Evolutionary conservation across 2,329 filamentous ascomycete genomes (phyloP).

Genomic region (Stagonosporopsis tanaceti): DNA sequence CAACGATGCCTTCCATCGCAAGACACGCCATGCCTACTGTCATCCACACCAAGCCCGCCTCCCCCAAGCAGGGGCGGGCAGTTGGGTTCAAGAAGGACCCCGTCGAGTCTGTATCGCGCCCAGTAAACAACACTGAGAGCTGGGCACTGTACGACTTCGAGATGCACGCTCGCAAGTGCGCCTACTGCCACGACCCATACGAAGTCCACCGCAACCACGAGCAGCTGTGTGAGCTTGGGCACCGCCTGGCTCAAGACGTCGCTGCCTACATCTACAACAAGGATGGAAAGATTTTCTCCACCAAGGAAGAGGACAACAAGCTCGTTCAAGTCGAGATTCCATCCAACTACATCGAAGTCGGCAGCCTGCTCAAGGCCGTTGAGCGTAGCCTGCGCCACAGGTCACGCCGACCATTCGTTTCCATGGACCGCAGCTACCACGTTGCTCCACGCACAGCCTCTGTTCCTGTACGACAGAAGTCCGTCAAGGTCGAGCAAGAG

Average conservation of each 20-base stretch:
- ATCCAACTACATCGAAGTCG: constrained; percentile 51
- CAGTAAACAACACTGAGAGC: constrained; percentile 52
- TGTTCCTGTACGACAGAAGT: constrained; percentile 35
- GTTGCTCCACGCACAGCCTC: constrained; percentile 48
- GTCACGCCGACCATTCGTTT: constrained; percentile 50
- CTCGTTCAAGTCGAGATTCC: constrained; percentile 57
- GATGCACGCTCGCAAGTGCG: constrained; percentile 56
- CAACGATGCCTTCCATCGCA: constrained; percentile 43
- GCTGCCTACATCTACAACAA: constrained; percentile 55
- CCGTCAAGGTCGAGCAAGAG: constrained; percentile 46
- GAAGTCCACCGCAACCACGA: constrained; percentile 51
- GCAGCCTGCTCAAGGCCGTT: constrained; percentile 52
- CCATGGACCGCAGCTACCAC: constrained; percentile 55
- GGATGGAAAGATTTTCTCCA: constrained; percentile 47
- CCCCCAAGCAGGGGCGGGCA: constrained; percentile 44
- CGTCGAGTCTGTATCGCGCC: constrained; percentile 51
- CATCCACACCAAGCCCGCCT: constrained; percentile 38
- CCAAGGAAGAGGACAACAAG: constrained; percentile 50
- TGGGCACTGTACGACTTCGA: constrained; percentile 60
- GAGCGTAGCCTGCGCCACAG: constrained; percentile 51
- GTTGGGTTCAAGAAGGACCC: constrained; percentile 50
- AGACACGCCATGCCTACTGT: constrained; percentile 46
- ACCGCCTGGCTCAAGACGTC: constrained; percentile 55
- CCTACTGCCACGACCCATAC: constrained; percentile 55
- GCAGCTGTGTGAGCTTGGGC: constrained; percentile 55